Base-by-base conservation (phyloP, 768 basidiomycete genomes). In the Strobilomyces confusus region DNA sequence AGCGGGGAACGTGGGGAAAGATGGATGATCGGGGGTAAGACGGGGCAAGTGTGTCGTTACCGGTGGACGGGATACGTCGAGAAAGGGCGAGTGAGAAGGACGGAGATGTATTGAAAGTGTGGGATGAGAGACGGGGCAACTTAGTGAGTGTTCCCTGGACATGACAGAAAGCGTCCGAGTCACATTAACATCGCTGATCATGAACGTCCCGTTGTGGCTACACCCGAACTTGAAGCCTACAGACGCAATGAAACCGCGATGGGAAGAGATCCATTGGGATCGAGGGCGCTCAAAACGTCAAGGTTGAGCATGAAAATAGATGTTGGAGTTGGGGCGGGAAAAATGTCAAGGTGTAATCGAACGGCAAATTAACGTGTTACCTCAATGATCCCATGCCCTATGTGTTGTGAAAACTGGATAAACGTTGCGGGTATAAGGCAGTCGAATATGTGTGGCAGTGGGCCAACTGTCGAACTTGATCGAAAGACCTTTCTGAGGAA, bases 1-100 rank as follows among this genome's bases (percentile, higher is more conserved):
- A 61, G 58, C 22, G 66, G 63, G 68, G 66, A 58, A 69, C 51
- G 46, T 42, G 50, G 65, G 59, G 52, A 49, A 51, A 45, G n/a
- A 33, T 11, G 6, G 19, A 32, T 32, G 50, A 54, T 55, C 42
- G 41, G 47, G 57, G 44, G 52, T 52, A 52, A 52, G 26, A 40
- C 1, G 29, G 20, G 33, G 15, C 44, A 37, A 44, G 45, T 61
- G 56, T 51, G 47, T 43, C 3, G 48, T 48, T 45, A 40, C 19
- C 25, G 38, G 34, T 49, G 23, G 17, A 51, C 45, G 42, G 22
- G 40, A 56, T 37, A 30, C 40, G n/a, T 44, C 42, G 33, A 37
- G 15, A 17, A 43, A 32, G 41, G 34, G 51, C 25, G 17, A 54
- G 38, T 52, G 54, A 51, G 48, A 54, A 11, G 22, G n/a, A 19